Evolutionary conservation across 192 early-diverging fungal species (phyloP).

Genomic region (Backusella westeae): DNA sequence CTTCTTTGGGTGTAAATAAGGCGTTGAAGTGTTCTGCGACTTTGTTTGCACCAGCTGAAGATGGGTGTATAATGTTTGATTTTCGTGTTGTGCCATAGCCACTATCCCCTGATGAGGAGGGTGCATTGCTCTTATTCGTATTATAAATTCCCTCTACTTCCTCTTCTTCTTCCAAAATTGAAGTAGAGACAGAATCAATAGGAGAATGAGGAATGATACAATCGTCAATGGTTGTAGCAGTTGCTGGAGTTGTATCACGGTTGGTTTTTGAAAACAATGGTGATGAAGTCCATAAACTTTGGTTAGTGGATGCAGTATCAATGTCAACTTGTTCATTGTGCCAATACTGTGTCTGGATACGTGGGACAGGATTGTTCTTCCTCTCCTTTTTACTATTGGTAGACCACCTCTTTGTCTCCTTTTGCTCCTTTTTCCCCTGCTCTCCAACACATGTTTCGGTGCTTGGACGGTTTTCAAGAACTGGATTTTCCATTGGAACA

Average conservation of each 20-base stretch:
- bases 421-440: constrained; percentile 6
- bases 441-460: constrained; percentile 8
- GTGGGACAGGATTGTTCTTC: neutral
- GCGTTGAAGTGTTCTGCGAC: neutral
- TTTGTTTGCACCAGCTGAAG: neutral
- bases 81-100: constrained; percentile 19
- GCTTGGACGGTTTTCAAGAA: neutral
- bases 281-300: neutral
- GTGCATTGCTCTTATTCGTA: constrained; percentile 9
- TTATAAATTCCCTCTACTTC: neutral
- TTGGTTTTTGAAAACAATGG: neutral
- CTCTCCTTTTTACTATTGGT: neutral
- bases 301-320: neutral
- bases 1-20: neutral
- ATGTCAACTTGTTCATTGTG: neutral
- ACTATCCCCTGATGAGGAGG: constrained; percentile 14
- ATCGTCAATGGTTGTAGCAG: neutral
- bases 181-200: neutral
- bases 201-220: neutral
- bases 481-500: neutral
- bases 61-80: neutral
- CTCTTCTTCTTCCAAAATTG: neutral
- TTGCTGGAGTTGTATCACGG: neutral
- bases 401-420: constrained; percentile 3
- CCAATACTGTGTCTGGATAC: neutral